Percentiles rank a stretch among this genome's conserved stretches.
phyloP scores from a whole-genome alignment of 495 filamentous ascomycete genomes.

The Aspergillus cristatus region DNA sequence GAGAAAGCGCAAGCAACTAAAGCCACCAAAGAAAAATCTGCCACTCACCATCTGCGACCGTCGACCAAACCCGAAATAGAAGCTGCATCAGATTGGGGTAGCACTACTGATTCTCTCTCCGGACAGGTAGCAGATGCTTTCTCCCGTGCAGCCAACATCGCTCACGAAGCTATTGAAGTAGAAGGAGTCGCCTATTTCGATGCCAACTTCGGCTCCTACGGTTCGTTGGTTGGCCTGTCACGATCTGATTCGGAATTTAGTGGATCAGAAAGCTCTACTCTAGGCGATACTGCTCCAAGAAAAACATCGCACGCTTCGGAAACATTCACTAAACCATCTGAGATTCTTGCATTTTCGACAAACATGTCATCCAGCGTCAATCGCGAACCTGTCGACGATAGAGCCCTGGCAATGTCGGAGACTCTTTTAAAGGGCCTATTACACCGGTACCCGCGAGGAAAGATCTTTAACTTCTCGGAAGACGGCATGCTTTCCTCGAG shows the following conservation, averaged over 20 bases:
- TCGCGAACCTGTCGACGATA: conserved; percentile 1
- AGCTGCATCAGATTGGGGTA: too few species aligned
- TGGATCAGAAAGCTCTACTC: conserved; percentile 6
- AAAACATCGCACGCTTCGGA: background rate
- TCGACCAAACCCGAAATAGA: too few species aligned
- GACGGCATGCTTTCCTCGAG: conserved; percentile 9
- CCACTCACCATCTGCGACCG: too few species aligned
- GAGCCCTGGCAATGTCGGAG: conserved; percentile 9
- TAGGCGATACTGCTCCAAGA: conserved; percentile 4
- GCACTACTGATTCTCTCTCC: conserved; percentile 1
- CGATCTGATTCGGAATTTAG: conserved; percentile 12
- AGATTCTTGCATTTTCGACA: conserved; percentile 13
- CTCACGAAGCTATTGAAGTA: conserved; percentile 40
- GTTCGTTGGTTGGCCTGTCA: too few species aligned
- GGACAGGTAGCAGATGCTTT: conserved; percentile 6
- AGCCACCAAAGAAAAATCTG: conserved; percentile 1
- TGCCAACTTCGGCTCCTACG: conserved; percentile 23
- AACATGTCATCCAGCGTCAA: conserved; percentile 8
- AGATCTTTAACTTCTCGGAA: conserved; percentile 12
- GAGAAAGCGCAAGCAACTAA: background rate
- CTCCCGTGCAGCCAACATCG: conserved; percentile 35
- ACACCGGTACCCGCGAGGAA: conserved; percentile 10
- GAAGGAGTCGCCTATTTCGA: conserved; percentile 43
- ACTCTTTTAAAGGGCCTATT: conserved; percentile 6
- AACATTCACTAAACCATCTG: conserved; percentile 5